Evolutionary conservation across 331 rosid species (phyloP).

Genomic region (Quercus tomentella): DNA sequence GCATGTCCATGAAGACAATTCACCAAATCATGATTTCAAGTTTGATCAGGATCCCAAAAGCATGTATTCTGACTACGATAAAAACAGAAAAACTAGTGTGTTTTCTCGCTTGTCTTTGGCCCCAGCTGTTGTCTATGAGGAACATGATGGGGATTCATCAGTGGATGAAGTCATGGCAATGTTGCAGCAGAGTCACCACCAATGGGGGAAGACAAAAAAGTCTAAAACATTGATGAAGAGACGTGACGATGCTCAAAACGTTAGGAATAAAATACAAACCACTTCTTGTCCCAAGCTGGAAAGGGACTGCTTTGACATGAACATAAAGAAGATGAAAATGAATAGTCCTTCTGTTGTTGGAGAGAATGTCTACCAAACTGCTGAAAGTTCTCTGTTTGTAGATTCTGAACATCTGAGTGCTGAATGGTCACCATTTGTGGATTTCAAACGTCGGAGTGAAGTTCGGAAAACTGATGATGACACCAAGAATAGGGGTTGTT

Average conservation of each 20-base stretch:
- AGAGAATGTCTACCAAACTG: constrained; percentile 19
- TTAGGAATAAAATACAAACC: constrained; percentile 19
- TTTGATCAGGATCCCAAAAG: constrained; percentile 20
- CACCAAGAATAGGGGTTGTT: constrained; percentile 12
- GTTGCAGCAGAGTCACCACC: constrained; percentile 22
- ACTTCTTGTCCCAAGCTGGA: constrained; percentile 9
- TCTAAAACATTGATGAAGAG: constrained; percentile 9
- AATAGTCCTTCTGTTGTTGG: constrained; percentile 4
- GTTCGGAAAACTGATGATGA: constrained; percentile 24
- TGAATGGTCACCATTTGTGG: constrained; percentile 22
- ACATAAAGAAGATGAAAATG: constrained; percentile 16
- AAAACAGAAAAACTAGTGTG: constrained; percentile 38
- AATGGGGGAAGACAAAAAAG: constrained; percentile 28
- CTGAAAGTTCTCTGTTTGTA: constrained; percentile 10
- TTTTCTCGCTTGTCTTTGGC: constrained; percentile 57
- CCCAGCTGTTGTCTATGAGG: constrained; percentile 17
- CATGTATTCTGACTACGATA: constrained; percentile 18
- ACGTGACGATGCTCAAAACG: constrained; percentile 11
- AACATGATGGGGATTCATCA: constrained; percentile 23
- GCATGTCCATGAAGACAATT: neutral
- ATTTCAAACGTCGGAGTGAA: constrained; percentile 67
- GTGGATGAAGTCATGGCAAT: constrained; percentile 51
- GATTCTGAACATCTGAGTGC: constrained; percentile 22
- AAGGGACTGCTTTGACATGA: constrained; percentile 21
- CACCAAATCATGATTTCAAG: constrained; percentile 25